phyloP scores from a whole-genome alignment of 2,329 filamentous ascomycete genomes.

The Niveomyces coronatus region DNA sequence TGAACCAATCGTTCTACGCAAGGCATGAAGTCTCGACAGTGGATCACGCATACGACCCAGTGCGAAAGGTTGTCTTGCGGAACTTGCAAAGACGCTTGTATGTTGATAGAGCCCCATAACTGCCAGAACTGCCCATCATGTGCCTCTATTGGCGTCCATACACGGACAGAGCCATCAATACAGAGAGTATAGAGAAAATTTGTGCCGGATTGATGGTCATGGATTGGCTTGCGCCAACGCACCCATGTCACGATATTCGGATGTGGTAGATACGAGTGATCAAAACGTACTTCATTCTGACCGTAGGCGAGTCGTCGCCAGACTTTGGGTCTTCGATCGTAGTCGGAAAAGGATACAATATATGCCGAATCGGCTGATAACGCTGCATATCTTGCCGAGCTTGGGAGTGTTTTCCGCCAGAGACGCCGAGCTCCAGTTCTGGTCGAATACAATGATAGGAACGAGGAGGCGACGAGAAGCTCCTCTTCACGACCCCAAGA shows the following conservation, averaged over 20 bases:
- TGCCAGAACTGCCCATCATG: constrained; percentile 62
- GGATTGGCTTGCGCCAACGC: constrained; percentile 73
- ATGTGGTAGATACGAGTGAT: constrained; percentile 84
- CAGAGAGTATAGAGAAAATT: constrained; percentile 89
- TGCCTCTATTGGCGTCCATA: constrained; percentile 73
- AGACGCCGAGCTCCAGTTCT: constrained; percentile 40
- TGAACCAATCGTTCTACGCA: constrained; percentile 71
- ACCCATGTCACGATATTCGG: constrained; percentile 68
- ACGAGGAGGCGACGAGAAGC: constrained; percentile 64
- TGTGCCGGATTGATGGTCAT: constrained; percentile 67
- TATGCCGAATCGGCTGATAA: constrained; percentile 83
- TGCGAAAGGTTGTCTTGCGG: constrained; percentile 14
- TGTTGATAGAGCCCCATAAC: constrained; percentile 72
- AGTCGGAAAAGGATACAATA: constrained; percentile 68
- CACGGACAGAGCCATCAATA: constrained; percentile 65
- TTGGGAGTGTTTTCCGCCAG: constrained; percentile 70
- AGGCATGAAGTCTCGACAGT: constrained; percentile 66
- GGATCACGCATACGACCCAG: constrained; percentile 60
- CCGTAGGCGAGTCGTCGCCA: constrained; percentile 86
- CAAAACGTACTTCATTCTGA: constrained; percentile 73
- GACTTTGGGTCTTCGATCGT: constrained; percentile 81
- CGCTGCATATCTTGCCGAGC: constrained; percentile 58
- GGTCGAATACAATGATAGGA: constrained; percentile 57
- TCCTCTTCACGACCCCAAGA: constrained; percentile 87
- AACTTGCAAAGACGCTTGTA: constrained; percentile 58